Base-by-base conservation (phyloP, 257 asterid genomes). In the Capsicum baccatum region DNA sequence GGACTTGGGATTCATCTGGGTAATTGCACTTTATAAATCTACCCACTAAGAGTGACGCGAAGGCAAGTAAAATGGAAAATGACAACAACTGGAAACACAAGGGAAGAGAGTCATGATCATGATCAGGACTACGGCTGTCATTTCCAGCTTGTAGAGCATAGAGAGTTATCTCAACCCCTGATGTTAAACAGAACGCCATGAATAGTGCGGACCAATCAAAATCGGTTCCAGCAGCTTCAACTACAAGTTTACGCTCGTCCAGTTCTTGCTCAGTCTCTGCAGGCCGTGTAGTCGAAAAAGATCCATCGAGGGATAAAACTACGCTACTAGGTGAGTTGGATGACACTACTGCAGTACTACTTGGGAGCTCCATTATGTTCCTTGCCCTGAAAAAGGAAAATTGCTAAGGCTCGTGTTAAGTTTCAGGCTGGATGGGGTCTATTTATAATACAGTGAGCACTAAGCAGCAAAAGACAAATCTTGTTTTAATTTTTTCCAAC, bases 41-140 rank as follows among this genome's bases (percentile, higher is more conserved):
- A 8, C 69, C 59, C 1, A 70, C 62, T 10, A 71, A 70, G 39
- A 83, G 71, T 35, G 16, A 83, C 33, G 66, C 35, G 12, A 83
- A 83, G 26, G 82, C 85, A 42, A 83, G 85, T 57, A 73, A 55
- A 60, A 83, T 83, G 2, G 63, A 50, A 79, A 83, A 83, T 55
- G 82, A 71, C 6, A 71, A 21, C 80, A 44, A 70, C 4, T 70
- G 55, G 9, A 70, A 17, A 70, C 21, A 70, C 79, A 70, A 70
- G 16, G 55, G 80, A 19, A 71, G 80, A 0, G 58, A 42, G 5
- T 7, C 33, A 59, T 59, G 1, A 15, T 58, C 59, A 55, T 55
- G 6, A 56, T 39, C 44, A 39, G 3, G 4, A 39, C 44, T 39
- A 39, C 44, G 44, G 44, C 44, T 39, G 3, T 4, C 44, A 8